Percentiles rank a stretch among this genome's conserved stretches.
These are phyloP conservation scores for Ganoderma multipileum DNA, from an alignment of 1,284 basidiomycete genomes.

Conservation along the genomic window DNA sequence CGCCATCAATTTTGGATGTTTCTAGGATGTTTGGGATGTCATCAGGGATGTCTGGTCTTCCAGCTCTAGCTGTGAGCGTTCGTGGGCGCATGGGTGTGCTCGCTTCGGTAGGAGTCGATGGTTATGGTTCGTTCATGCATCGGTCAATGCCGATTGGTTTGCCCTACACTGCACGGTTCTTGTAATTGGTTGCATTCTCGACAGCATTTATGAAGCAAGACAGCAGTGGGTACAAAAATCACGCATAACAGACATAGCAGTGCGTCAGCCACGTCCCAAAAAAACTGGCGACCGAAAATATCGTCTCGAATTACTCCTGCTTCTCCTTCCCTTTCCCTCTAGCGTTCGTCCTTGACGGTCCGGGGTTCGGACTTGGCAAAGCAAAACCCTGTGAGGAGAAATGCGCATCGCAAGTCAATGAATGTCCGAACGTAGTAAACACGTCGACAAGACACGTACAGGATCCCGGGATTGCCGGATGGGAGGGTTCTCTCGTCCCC, in stretches of 20 bases:
- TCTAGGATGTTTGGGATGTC: not conserved
- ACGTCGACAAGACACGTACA: not conserved
- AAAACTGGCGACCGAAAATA: not conserved
- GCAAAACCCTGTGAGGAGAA: not conserved
- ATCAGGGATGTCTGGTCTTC: not conserved
- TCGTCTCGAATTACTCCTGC: not conserved
- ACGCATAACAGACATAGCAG: too few relatives aligned
- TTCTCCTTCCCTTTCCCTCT: not conserved
- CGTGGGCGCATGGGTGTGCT: not conserved
- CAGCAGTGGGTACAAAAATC: not conserved
- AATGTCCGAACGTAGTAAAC: not conserved
- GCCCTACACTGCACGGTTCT: not conserved
- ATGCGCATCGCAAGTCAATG: not conserved
- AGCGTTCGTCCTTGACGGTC: not conserved
- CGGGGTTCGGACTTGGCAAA: not conserved
- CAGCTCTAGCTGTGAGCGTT: not conserved
- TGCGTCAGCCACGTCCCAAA: too few relatives aligned
- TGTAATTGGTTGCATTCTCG: not conserved
- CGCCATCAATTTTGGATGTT: not conserved
- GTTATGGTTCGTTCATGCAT: not conserved
- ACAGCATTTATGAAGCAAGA: not conserved
- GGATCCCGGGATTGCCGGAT: not conserved
- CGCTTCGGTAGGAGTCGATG: not conserved
- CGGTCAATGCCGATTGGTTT: not conserved
- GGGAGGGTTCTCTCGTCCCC: not conserved